Percentiles rank a stretch among this genome's conserved stretches.
Conservation (phyloP, 352 stramenopile species). For the Pythium angustatum region DNA sequence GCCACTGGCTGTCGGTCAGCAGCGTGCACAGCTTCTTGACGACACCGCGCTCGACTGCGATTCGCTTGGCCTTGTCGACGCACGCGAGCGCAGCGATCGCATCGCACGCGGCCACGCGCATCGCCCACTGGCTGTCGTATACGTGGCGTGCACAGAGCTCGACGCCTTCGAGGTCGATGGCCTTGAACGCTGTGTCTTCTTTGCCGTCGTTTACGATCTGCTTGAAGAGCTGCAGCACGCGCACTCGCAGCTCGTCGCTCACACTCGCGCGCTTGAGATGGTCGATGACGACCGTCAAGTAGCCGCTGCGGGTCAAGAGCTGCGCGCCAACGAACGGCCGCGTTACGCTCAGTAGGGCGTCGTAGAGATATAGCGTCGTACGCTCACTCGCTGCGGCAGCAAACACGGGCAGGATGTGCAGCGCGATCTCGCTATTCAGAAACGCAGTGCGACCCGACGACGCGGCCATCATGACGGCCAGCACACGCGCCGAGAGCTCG, state of each 20-base stretch:
- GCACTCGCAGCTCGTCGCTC: constrained; percentile 38
- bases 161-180: constrained; percentile 56
- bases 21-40: constrained; percentile 61
- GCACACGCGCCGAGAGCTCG: constrained; percentile 48
- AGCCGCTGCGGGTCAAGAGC: constrained; percentile 46
- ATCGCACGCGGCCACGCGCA: constrained; percentile 56
- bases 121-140: constrained; percentile 38
- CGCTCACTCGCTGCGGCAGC: constrained; percentile 26
- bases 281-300: constrained; percentile 50
- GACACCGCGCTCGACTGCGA: constrained; percentile 50
- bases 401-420: constrained; percentile 53
- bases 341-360: constrained; percentile 46
- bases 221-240: constrained; percentile 61
- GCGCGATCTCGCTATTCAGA: constrained; percentile 40
- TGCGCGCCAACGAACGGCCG: constrained; percentile 49
- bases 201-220: constrained; percentile 68
- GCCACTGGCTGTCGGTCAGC: constrained; percentile 55
- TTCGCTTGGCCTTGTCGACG: constrained; percentile 57
- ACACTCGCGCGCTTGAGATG: constrained; percentile 45
- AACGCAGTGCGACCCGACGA: constrained; percentile 42
- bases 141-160: constrained; percentile 45
- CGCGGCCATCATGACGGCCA: constrained; percentile 59
- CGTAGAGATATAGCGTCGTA: constrained; percentile 52
- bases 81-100: constrained; percentile 54
- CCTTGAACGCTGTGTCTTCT: constrained; percentile 44